phyloP scores from a whole-genome alignment of 2,329 filamentous ascomycete species.

The Scedosporium dehoogii region DNA sequence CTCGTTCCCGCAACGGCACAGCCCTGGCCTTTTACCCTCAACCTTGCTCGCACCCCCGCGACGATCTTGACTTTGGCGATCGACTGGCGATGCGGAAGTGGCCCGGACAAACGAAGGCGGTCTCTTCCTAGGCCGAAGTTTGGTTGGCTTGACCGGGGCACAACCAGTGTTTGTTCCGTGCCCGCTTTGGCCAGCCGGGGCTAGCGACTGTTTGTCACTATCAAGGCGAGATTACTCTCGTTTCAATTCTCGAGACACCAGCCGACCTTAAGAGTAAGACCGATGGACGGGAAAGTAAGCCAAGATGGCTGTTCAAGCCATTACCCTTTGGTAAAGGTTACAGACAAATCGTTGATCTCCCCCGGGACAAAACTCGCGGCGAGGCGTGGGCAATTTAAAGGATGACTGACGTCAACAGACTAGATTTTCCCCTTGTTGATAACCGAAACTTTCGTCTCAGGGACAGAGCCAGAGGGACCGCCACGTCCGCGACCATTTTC shows the following conservation, averaged over 20 bases:
- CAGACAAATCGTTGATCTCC: background rate
- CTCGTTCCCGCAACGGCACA: too few species aligned
- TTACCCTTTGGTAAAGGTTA: background rate
- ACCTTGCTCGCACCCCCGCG: too few species aligned
- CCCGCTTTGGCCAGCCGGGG: background rate
- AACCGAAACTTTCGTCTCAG: too few species aligned
- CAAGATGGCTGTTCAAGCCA: background rate
- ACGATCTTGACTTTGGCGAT: too few species aligned
- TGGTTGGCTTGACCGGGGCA: background rate
- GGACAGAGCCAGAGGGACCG: too few species aligned
- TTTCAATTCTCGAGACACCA: too few species aligned
- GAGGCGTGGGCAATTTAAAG: background rate
- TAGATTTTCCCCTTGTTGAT: background rate
- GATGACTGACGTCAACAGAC: background rate
- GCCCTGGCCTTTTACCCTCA: too few species aligned
- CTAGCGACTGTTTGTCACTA: background rate
- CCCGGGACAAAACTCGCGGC: background rate
- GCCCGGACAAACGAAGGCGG: too few species aligned
- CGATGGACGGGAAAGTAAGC: background rate
- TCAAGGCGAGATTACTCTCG: too few species aligned
- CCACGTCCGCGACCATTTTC: background rate
- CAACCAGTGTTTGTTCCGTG: background rate
- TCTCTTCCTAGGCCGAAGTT: too few species aligned
- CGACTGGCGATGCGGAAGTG: too few species aligned
- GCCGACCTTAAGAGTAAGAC: too few species aligned